Conservation (phyloP, 495 filamentous ascomycete species). For the Achaetomiella virescens region DNA sequence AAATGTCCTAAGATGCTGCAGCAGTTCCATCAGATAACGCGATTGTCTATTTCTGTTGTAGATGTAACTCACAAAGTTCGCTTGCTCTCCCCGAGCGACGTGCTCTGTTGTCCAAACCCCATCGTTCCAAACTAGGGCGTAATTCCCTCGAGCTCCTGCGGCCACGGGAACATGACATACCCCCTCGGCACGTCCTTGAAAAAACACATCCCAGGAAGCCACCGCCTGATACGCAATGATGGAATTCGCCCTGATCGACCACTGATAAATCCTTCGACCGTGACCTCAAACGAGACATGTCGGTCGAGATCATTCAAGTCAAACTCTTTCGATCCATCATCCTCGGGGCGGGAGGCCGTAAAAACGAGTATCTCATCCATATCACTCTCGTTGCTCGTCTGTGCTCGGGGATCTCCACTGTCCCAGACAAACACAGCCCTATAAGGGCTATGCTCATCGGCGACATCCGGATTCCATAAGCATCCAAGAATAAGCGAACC, state of each 20-base stretch:
- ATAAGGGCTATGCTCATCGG: neutral
- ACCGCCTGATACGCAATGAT: neutral
- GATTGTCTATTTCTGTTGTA: too few species aligned
- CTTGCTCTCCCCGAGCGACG: too few species aligned
- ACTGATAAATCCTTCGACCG: neutral
- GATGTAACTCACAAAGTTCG: too few species aligned
- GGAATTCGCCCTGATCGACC: neutral
- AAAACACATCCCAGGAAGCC: slow-evolving; percentile 6
- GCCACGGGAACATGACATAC: slow-evolving; percentile 2
- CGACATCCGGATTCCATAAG: neutral
- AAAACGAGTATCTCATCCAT: neutral
- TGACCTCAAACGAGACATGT: slow-evolving; percentile 4
- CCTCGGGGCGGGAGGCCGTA: slow-evolving; percentile 2
- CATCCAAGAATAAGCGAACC: neutral
- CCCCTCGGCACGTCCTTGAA: neutral
- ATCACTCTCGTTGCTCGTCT: neutral
- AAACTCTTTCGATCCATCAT: neutral
- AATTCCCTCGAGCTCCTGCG: neutral
- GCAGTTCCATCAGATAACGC: too few species aligned
- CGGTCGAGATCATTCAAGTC: slow-evolving; percentile 1
- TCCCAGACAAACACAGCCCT: neutral
- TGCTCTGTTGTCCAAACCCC: too few species aligned
- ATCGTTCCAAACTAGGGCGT: too few species aligned
- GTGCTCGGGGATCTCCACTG: neutral
- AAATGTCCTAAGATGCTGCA: too few species aligned